Base-by-base conservation (phyloP, 2,329 filamentous ascomycete genomes). In the Pseudogymnoascus sp. region DNA sequence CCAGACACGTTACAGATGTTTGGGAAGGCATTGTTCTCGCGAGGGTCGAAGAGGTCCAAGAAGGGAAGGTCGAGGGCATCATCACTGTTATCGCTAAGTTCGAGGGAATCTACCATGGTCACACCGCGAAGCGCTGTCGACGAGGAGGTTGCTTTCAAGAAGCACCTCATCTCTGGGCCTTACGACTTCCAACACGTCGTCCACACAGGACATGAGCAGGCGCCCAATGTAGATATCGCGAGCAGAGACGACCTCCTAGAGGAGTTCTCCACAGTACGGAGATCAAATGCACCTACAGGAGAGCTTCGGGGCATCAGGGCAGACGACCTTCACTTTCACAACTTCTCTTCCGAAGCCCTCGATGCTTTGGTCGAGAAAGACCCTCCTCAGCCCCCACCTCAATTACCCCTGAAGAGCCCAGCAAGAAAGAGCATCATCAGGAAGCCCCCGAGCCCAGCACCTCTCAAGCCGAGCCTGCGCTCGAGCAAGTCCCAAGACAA, bases 141-240 rank as follows among this genome's bases (percentile, higher is more conserved):
- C 8, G 35, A 41, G 25, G 38, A 61, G 31, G 16, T 25, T 11
- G 52, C 52, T 55, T 40, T 31, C 55, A 80, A 73, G 68, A 80
- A 77, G 65, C 69, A 80, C 59, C 79, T 81, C 61, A 88, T 88
- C 61, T 88, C 85, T 0, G 81, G 77, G 0, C 85, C 85, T 2
- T 88, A 85, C 73, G 87, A 88, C 75, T 88, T 88, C 65, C 84
- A 87, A 69, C 85, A 88, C 71, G 78, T 88, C 35, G 80, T 82
- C 3, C 84, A 87, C 70, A 84, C 81, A 11, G 75, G 79, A 11
- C 80, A 79, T 55, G 80, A 85, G 31, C 75, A 80, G 59, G 63
- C 80, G 2, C 73, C 78, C 3, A 75, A 75, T 62, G 65, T 79
- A 5, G 55, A 59, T 23, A 72, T 75, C 28, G 68, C 73, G 2